Evolutionary conservation across 2,329 filamentous ascomycete species (phyloP), one percentile per base, ranked within the genome.

Genomic region (Colletotrichum chrysophilum): DNA sequence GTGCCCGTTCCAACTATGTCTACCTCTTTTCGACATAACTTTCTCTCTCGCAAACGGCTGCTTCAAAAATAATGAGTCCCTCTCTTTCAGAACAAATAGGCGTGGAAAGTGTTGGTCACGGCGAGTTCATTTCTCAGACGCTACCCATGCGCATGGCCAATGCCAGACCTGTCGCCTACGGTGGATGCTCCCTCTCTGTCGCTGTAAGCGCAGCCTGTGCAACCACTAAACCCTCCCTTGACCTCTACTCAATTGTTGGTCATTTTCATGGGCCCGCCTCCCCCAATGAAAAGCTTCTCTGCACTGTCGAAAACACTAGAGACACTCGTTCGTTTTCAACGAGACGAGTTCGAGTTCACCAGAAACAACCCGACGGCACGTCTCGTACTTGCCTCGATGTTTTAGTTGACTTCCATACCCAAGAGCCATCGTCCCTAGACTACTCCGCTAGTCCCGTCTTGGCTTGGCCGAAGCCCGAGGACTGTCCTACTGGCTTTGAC

Each of bases 141-240:
- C 12, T 26, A 26, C 52, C 52, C 3, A 26, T 56, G 12, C 52
- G 21, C 21, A 56, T 56, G 21, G 24, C 52, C n/a, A 24, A 56
- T 26, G 21, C 52, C 21, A 56, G 24, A n/a, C 24, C 52, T 24
- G 14, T 56, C 12, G 52, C 52, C 16, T 26, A 26, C 14, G 52
- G 52, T 14, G 21, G 52, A 56, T 56, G 52, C 52, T 24, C 24
- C 52, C 52, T 56, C n/a, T 56, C 52, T 14, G 52, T 56, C 52
- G 52, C 52, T 56, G 52, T 56, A 9, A 56, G 52, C 8, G 52
- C 52, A 56, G 52, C 52, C n/a, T 56, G 21, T 26, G 52, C 18
- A 1, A 56, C 52, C n/a, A 6, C 14, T 8, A 7, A 26, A 24
- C 1, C 52, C 14, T 56, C 52, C 12, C 10, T 56, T 14, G 52